These are phyloP conservation scores for Pyracantha coccinea DNA, from an alignment of 331 rosid species.

Conservation along the genomic window DNA sequence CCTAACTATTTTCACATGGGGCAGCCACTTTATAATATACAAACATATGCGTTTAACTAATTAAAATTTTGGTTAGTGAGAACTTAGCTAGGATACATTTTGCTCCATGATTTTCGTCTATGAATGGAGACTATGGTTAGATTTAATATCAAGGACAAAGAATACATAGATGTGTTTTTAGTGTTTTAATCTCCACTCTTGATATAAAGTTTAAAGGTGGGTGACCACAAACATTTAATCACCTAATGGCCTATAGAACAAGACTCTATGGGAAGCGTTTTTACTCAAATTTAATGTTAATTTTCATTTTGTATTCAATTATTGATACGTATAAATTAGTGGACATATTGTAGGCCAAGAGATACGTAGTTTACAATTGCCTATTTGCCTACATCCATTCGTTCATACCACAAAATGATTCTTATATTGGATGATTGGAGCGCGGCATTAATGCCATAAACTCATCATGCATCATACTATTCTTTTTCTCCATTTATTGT, in stretches of 20 bases:
- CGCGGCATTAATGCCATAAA: not conserved
- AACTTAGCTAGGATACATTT: not conserved
- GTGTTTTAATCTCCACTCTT: too few relatives aligned
- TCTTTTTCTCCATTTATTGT: not conserved
- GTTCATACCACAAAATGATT: not conserved
- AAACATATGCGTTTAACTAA: not conserved
- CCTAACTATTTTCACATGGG: conserved; percentile 21
- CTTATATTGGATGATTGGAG: not conserved
- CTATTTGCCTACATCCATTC: not conserved
- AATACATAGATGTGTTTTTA: too few relatives aligned
- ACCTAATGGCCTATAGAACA: too few relatives aligned
- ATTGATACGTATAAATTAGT: not conserved
- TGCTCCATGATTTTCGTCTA: not conserved
- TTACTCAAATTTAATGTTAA: too few relatives aligned
- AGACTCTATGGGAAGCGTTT: too few relatives aligned
- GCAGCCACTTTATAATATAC: not conserved
- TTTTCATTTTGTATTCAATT: not conserved
- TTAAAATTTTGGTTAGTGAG: not conserved
- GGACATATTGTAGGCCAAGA: not conserved
- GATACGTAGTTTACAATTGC: not conserved
- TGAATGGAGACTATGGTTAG: not conserved
- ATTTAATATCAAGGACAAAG: not conserved
- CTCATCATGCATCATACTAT: not conserved
- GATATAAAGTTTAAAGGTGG: too few relatives aligned
- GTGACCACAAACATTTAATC: too few relatives aligned